These are phyloP conservation scores for Naganishia liquefaciens DNA, from an alignment of 1,284 basidiomycete genomes.

Conservation along the genomic window DNA sequence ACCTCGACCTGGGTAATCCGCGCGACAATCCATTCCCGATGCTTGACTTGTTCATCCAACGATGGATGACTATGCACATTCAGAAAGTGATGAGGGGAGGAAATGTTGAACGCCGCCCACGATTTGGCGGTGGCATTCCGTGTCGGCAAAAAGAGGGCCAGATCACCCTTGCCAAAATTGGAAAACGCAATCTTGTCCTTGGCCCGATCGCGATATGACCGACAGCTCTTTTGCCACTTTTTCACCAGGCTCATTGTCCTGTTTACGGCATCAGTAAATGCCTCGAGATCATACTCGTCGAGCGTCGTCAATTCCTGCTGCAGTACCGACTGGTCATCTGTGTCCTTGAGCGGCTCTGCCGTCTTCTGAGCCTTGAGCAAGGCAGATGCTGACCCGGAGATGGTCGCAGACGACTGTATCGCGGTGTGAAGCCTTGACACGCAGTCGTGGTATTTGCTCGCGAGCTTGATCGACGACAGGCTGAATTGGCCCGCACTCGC, in stretches of 20 bases:
- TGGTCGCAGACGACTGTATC: slow-evolving; percentile 50
- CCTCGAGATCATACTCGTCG: slow-evolving; percentile 73
- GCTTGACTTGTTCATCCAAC: slow-evolving; percentile 79
- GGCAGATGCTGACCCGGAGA: slow-evolving; percentile 45
- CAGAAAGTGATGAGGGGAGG: slow-evolving; percentile 95
- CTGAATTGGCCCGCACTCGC: slow-evolving; percentile 43
- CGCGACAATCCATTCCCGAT: slow-evolving; percentile 90
- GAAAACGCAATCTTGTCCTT: slow-evolving; percentile 92
- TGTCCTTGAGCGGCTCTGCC: neutral
- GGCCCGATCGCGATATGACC: slow-evolving; percentile 84
- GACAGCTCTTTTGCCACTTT: slow-evolving; percentile 96
- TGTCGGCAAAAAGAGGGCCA: slow-evolving; percentile 90
- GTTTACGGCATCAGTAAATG: slow-evolving; percentile 75
- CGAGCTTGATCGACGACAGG: slow-evolving; percentile 47
- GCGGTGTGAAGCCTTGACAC: slow-evolving; percentile 44
- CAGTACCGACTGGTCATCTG: slow-evolving; percentile 26
- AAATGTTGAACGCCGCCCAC: slow-evolving; percentile 97
- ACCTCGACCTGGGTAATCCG: slow-evolving; percentile 85
- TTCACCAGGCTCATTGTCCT: slow-evolving; percentile 82
- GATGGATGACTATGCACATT: slow-evolving; percentile 68
- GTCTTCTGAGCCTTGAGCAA: neutral
- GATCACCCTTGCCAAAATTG: slow-evolving; percentile 87
- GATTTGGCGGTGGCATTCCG: slow-evolving; percentile 86
- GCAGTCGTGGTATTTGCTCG: slow-evolving; percentile 48
- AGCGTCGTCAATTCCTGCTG: slow-evolving; percentile 43